Conservation (phyloP, 768 basidiomycete genomes). For the Kwoniella dendrophila region DNA sequence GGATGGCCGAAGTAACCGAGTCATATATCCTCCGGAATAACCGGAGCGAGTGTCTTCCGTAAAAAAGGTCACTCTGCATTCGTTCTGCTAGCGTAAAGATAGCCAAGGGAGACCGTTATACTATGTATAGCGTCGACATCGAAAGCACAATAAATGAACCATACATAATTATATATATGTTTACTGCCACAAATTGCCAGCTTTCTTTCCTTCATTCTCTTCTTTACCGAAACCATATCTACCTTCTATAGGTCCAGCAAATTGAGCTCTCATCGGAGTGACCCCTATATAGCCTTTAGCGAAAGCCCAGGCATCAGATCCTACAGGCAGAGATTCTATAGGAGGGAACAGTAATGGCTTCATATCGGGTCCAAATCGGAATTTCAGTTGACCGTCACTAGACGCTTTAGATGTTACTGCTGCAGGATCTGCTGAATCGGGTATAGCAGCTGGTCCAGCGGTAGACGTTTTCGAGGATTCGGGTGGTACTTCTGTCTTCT, state of each 20-base stretch:
- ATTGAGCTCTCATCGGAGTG: conserved; percentile 38
- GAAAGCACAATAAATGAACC: too few species aligned
- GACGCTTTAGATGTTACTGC: conserved; percentile 7
- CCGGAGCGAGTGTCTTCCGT: too few species aligned
- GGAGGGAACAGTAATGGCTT: conserved; percentile 67
- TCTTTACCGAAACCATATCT: conserved; percentile 33
- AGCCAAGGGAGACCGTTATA: too few species aligned
- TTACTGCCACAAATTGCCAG: conserved; percentile 16
- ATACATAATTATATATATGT: neutral
- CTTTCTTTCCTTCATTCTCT: conserved; percentile 14
- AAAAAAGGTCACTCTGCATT: too few species aligned
- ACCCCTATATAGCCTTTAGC: conserved; percentile 45
- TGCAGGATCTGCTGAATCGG: conserved; percentile 22
- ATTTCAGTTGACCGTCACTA: conserved; percentile 59
- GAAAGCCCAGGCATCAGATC: conserved; percentile 66
- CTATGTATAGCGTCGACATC: too few species aligned
- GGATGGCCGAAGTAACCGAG: too few species aligned
- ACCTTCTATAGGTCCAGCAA: conserved; percentile 23
- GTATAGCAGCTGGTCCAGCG: conserved; percentile 48
- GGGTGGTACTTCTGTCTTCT: conserved; percentile 8
- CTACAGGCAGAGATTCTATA: conserved; percentile 66
- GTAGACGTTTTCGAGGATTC: conserved; percentile 18
- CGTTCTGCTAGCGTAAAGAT: too few species aligned
- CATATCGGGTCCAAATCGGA: conserved; percentile 78
- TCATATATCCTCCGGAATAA: too few species aligned